Conservation (phyloP, 495 filamentous ascomycete species). For the Penicillium fimorum region DNA sequence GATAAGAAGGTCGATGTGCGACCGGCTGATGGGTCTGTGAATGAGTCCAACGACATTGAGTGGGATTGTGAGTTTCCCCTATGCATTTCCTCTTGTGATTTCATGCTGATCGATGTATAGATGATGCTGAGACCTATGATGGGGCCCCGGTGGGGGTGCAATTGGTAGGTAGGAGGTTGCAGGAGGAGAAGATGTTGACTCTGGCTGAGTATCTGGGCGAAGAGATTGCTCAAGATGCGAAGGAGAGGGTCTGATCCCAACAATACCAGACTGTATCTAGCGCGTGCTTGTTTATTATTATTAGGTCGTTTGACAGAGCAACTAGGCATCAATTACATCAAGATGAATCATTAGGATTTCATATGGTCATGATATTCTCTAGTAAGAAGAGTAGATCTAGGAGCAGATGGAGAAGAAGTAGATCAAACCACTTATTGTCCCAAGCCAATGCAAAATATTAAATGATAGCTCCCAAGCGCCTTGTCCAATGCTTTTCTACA, state of each 20-base stretch:
- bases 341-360: not conserved
- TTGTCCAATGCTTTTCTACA: not conserved
- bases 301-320: not conserved
- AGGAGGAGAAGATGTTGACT: slow-evolving; percentile 54
- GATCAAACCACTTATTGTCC: not conserved
- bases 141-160: slow-evolving; percentile 56
- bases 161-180: slow-evolving; percentile 47
- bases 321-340: not conserved
- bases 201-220: slow-evolving; percentile 39
- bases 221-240: slow-evolving; percentile 17
- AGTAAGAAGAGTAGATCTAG: not conserved
- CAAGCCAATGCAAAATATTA: not conserved
- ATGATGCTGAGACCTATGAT: slow-evolving; percentile 53
- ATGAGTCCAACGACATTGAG: slow-evolving; percentile 41
- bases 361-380: not conserved
- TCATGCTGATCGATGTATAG: slow-evolving; percentile 25
- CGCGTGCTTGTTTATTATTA: not conserved
- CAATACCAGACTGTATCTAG: not conserved
- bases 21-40: slow-evolving; percentile 33
- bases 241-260: not conserved
- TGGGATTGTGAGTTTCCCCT: slow-evolving; percentile 52
- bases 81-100: not conserved
- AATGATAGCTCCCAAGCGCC: not conserved
- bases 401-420: too few species aligned
- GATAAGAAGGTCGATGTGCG: slow-evolving; percentile 53